phyloP scores from a whole-genome alignment of 2,329 filamentous ascomycete genomes.

The Fusarium keratoplasticum region DNA sequence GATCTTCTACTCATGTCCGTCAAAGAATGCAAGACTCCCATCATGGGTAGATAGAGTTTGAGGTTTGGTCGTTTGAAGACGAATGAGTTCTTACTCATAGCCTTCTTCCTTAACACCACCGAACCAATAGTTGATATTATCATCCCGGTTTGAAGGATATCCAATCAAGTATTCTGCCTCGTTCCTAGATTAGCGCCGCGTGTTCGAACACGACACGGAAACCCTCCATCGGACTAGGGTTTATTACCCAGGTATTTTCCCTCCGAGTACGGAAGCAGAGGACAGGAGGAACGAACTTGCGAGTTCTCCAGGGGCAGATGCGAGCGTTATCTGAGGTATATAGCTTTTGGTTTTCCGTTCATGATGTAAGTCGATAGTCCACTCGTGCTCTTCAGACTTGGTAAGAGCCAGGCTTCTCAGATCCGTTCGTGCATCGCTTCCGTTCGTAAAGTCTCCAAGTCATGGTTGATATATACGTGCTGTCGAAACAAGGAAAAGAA shows the following conservation, averaged over 20 bases:
- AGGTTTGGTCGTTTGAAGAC: neutral
- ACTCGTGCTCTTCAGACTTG: neutral
- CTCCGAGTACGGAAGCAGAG: neutral
- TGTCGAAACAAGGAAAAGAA: neutral
- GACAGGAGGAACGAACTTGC: accelerated
- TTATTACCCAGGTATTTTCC: neutral
- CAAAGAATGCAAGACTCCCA: neutral
- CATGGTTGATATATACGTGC: neutral
- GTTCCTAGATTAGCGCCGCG: neutral
- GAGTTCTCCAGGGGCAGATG: neutral
- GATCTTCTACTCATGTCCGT: neutral
- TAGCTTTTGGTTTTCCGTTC: neutral
- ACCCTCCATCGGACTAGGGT: neutral
- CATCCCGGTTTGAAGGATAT: neutral
- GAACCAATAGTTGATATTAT: neutral
- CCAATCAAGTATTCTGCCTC: neutral
- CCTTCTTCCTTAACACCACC: neutral
- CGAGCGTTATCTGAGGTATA: neutral
- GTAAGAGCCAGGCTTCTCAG: neutral
- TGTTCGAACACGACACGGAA: neutral
- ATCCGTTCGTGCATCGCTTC: neutral
- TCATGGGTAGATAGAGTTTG: neutral
- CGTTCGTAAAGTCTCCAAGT: neutral
- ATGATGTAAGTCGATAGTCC: neutral
- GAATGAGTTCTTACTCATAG: neutral